Evolutionary conservation across 129 eudicot species (phyloP).

Genomic region (Gnaphalium uliginosum): DNA sequence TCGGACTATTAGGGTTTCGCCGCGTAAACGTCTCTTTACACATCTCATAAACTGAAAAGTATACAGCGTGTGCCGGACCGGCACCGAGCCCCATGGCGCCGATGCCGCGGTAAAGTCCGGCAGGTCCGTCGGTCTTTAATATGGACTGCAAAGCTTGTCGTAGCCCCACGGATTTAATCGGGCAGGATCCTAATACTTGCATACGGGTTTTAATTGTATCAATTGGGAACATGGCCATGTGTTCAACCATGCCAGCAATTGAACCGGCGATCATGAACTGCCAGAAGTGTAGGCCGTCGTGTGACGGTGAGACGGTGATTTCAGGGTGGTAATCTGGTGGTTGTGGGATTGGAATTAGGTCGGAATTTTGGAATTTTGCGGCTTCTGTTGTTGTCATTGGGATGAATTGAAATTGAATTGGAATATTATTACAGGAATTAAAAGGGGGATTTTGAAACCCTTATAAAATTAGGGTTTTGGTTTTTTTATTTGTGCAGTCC

Average conservation of each 20-base stretch:
- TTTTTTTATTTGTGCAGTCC: background rate
- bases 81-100: slow-evolving; percentile 96
- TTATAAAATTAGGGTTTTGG: background rate
- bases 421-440: background rate
- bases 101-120: slow-evolving; percentile 77
- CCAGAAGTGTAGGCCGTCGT: slow-evolving; percentile 86
- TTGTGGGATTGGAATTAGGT: slow-evolving; percentile 57
- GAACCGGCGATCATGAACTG: slow-evolving; percentile 94
- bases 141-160: slow-evolving; percentile 64
- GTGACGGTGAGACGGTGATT: slow-evolving; percentile 45
- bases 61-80: slow-evolving; percentile 91
- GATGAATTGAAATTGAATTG: background rate
- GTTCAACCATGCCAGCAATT: slow-evolving; percentile 82
- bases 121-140: slow-evolving; percentile 62
- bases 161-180: slow-evolving; percentile 57
- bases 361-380: slow-evolving; percentile 68
- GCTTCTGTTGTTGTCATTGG: slow-evolving; percentile 71
- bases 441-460: background rate
- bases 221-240: slow-evolving; percentile 95
- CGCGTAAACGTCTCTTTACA: slow-evolving; percentile 59
- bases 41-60: slow-evolving; percentile 68
- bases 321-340: slow-evolving; percentile 63
- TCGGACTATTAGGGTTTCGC: slow-evolving; percentile 41
- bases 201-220: slow-evolving; percentile 88
- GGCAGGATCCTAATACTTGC: slow-evolving; percentile 83